Conservation (phyloP, 2,329 filamentous ascomycete species). For the Grosmannia huntii region DNA sequence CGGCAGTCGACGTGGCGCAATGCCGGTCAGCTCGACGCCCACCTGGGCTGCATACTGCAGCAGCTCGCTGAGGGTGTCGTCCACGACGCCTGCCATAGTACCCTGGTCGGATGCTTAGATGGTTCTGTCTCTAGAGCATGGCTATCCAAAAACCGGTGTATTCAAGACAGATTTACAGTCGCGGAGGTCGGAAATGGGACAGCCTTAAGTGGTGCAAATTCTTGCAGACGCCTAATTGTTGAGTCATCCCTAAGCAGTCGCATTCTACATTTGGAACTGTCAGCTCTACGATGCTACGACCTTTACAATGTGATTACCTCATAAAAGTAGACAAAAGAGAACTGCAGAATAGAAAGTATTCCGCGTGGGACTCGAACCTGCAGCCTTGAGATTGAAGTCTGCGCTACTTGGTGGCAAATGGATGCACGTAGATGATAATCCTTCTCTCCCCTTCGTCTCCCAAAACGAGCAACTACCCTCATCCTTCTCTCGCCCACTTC, state of each 20-base stretch:
- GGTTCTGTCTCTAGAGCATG: not conserved
- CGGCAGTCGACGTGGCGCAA: conserved; percentile 53
- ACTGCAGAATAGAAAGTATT: conserved; percentile 17
- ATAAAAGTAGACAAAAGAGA: not conserved
- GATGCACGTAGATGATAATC: too few relatives aligned
- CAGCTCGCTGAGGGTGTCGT: conserved; percentile 8
- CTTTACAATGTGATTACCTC: too few relatives aligned
- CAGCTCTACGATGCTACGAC: too few relatives aligned
- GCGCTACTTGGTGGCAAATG: too few relatives aligned
- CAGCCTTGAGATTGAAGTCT: conserved; percentile 42
- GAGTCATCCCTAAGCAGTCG: not conserved
- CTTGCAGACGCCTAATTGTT: not conserved
- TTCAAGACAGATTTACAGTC: too few relatives aligned
- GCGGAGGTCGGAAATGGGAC: not conserved
- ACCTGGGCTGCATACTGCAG: conserved; percentile 47
- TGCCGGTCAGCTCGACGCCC: conserved; percentile 54
- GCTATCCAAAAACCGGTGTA: too few relatives aligned
- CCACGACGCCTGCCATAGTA: conserved; percentile 2
- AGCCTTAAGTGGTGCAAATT: not conserved
- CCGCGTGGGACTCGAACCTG: conserved; percentile 31
- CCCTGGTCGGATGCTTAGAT: too few relatives aligned
- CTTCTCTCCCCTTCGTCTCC: too few relatives aligned
- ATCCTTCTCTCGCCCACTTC: not conserved
- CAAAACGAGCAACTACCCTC: too few relatives aligned
- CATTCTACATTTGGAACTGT: too few relatives aligned